A percentile compares a stretch with the other conserved stretches of the same genome.
Evolutionary conservation across 1,139 yeast species (phyloP).

Genomic region (Pichia sp.): DNA sequence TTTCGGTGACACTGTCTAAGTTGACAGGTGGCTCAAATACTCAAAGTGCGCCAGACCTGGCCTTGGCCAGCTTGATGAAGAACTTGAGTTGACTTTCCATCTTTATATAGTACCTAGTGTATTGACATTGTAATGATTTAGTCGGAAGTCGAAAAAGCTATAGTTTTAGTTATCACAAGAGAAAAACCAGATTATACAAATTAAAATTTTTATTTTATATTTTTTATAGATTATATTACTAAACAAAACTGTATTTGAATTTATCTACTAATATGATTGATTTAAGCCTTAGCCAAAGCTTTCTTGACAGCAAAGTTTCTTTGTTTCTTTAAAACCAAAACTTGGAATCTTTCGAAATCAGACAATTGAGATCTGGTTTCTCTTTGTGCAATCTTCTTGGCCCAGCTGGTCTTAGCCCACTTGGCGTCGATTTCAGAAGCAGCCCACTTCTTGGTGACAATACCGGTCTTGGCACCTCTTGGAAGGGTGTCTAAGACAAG

Average conservation of each 20-base stretch:
- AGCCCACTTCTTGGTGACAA: conserved; percentile 89
- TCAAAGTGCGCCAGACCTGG: not conserved
- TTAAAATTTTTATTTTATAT: conserved; percentile 1
- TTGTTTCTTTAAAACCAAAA: conserved; percentile 93
- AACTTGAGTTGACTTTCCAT: not conserved
- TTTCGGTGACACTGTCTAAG: conserved; percentile 7
- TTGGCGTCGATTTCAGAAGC: conserved; percentile 83
- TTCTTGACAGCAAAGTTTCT: conserved; percentile 92
- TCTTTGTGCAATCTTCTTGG: conserved; percentile 94
- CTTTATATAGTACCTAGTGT: not conserved
- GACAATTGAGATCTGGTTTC: conserved; percentile 87
- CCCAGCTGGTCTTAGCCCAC: conserved; percentile 95
- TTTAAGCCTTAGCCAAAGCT: conserved; percentile 84
- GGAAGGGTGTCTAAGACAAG: conserved; percentile 78
- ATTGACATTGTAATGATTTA: not conserved
- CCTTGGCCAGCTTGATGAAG: conserved; percentile 5
- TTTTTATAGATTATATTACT: conserved; percentile 4
- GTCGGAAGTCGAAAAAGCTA: not conserved
- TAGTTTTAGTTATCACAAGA: not conserved
- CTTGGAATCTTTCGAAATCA: conserved; percentile 99
- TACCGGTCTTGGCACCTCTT: conserved; percentile 88
- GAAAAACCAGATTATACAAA: not conserved
- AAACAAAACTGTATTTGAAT: conserved; percentile 2
- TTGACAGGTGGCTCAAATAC: not conserved
- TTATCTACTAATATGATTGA: conserved; percentile 11